A percentile compares a stretch with the other conserved stretches of the same genome.
Evolutionary conservation across 2,329 filamentous ascomycete genomes (phyloP).

Genomic region (Pseudogymnoascus verrucosus): DNA sequence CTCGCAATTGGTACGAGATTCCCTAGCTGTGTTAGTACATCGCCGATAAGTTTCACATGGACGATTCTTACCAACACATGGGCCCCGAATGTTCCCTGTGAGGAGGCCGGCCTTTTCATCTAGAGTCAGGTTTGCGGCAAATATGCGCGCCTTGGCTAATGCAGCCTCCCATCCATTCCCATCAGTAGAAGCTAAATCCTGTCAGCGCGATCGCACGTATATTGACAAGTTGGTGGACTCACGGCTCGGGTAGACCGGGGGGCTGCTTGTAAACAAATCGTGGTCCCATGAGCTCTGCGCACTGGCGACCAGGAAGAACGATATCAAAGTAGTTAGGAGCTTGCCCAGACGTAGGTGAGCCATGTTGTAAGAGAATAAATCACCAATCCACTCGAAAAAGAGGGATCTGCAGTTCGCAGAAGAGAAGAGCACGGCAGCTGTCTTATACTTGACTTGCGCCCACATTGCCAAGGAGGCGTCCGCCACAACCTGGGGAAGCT

Average conservation of each 20-base stretch:
- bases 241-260: not conserved
- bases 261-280: not conserved
- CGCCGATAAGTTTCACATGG: slow-evolving; percentile 25
- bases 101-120: slow-evolving; percentile 44
- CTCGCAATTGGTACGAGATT: slow-evolving; percentile 42
- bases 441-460: slow-evolving; percentile 4
- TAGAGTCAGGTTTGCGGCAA: slow-evolving; percentile 57
- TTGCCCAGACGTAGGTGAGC: not conserved
- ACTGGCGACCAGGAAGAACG: not conserved
- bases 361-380: slow-evolving; percentile 1
- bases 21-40: slow-evolving; percentile 19
- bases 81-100: slow-evolving; percentile 13
- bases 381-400: not conserved
- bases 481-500: not conserved
- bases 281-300: not conserved
- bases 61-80: slow-evolving; percentile 8
- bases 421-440: not conserved
- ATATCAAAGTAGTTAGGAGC: not conserved
- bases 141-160: slow-evolving; percentile 50
- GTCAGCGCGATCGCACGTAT: not conserved
- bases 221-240: not conserved
- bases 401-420: not conserved
- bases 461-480: not conserved
- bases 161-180: slow-evolving; percentile 51
- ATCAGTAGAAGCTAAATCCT: not conserved